Evolutionary conservation across 208 protist species (phyloP), one percentile per base, ranked within the genome.

Genomic region (Crithidia acanthocephali): DNA sequence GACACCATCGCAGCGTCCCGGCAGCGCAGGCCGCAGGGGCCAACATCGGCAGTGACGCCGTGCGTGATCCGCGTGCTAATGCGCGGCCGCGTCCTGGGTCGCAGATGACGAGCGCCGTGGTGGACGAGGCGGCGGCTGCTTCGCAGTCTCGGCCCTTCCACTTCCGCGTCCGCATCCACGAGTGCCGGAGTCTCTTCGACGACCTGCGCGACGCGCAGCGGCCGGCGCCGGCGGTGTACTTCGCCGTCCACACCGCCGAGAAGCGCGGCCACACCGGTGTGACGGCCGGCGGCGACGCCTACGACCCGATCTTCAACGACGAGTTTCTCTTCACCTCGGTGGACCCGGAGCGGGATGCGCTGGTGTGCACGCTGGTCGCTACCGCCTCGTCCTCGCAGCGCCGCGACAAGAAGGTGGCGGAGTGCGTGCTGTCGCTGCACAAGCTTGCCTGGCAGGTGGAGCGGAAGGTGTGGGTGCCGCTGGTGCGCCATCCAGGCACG

Each of bases 271-370:
- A 81, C 74, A 86, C 87, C 30, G 78, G 76, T 48, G 57, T 86
- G 25, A 79, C 80, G n/a, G 65, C 63, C 7, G 74, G 69, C 25
- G 78, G 79, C 53, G 33, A 44, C 33, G 47, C 42, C 35, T 73
- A 74, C 62, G 64, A 93, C 70, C 85, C 84, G 6, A 57, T 81
- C 63, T 95, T 95, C 68, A 82, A 81, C 67, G 85, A 94, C 70
- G 87, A 93, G 68, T 95, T 95, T 72, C 40, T 91, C 27, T 93
- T 95, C 69, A 58, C 80, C 23, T 81, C 84, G 5, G 55, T 45
- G 22, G 61, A 85, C 23, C 82, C 84, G n/a, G 75, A 86, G 57
- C 57, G 63, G 1, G 91, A 95, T 42, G 86, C 86, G 61, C 72
- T 95, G 42, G 82, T 86, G 51, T 79, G 83, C 47, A 93, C 84